phyloP scores from a whole-genome alignment of 345 rosid genomes.

The Fremontodendron californicum region DNA sequence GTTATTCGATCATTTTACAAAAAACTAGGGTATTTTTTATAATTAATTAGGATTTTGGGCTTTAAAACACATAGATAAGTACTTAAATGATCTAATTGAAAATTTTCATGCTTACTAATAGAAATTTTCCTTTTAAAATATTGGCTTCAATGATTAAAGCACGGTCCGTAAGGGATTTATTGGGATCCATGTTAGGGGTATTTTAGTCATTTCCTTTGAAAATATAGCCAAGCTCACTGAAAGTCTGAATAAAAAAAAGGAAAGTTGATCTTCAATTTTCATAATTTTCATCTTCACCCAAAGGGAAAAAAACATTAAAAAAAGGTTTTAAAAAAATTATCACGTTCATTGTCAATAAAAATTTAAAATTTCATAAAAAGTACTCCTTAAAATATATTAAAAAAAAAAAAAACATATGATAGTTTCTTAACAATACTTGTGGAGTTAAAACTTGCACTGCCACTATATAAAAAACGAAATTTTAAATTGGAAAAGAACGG shows the following conservation, averaged over 20 bases:
- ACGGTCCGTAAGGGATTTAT: background rate
- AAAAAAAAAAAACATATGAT: background rate
- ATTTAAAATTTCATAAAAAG: too few species aligned
- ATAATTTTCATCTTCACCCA: background rate
- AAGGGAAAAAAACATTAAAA: too few species aligned
- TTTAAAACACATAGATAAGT: background rate
- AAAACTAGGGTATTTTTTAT: background rate
- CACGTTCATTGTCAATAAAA: too few species aligned
- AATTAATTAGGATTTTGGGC: background rate
- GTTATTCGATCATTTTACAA: background rate
- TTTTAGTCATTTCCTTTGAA: background rate
- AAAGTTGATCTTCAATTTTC: conserved; percentile 7
- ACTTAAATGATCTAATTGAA: background rate
- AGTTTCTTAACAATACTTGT: too few species aligned
- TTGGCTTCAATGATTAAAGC: conserved; percentile 44
- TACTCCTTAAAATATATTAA: too few species aligned
- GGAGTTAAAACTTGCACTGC: too few species aligned
- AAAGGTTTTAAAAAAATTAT: too few species aligned
- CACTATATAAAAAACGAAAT: too few species aligned
- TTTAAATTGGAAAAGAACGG: too few species aligned
- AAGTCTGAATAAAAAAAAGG: conserved; percentile 18
- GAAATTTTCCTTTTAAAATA: background rate
- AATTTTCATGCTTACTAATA: background rate
- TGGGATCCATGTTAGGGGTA: conserved; percentile 6
- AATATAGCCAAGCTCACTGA: conserved; percentile 5